phyloP scores from a whole-genome alignment of 1,139 yeast genomes.

The Casaregolazyma suthepensis region DNA sequence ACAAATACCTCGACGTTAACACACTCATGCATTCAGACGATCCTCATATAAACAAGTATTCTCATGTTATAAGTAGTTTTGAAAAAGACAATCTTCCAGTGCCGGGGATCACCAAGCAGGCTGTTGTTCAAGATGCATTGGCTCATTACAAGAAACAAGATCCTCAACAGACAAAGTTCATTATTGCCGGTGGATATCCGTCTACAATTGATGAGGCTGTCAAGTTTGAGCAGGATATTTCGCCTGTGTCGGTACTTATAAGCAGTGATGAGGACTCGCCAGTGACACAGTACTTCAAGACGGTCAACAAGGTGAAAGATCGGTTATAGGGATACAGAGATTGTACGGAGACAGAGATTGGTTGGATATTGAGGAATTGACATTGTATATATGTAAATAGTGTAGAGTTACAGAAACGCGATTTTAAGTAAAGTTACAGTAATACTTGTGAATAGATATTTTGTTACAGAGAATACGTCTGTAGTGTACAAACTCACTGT shows the following conservation, averaged over 20 bases:
- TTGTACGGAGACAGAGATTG: no score
- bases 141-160: conserved; percentile 29
- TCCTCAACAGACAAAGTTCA: conserved; percentile 45
- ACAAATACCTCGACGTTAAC: conserved; percentile 80
- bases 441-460: background rate
- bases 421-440: background rate
- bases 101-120: conserved; percentile 92
- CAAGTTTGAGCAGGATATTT: conserved; percentile 79
- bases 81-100: conserved; percentile 87
- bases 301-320: conserved; percentile 5
- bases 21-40: conserved; percentile 73
- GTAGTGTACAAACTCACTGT: no score
- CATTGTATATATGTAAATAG: background rate
- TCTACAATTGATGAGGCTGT: conserved; percentile 96
- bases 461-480: background rate
- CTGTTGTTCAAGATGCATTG: conserved; percentile 76
- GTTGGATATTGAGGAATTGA: no score
- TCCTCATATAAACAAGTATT: conserved; percentile 51
- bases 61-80: conserved; percentile 74
- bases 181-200: conserved; percentile 75
- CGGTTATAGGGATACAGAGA: no score
- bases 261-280: conserved; percentile 1
- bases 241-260: conserved; percentile 28
- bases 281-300: conserved; percentile 2
- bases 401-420: no score